phyloP scores from a whole-genome alignment of 2,329 filamentous ascomycete species.

The Neonectria faginata region DNA sequence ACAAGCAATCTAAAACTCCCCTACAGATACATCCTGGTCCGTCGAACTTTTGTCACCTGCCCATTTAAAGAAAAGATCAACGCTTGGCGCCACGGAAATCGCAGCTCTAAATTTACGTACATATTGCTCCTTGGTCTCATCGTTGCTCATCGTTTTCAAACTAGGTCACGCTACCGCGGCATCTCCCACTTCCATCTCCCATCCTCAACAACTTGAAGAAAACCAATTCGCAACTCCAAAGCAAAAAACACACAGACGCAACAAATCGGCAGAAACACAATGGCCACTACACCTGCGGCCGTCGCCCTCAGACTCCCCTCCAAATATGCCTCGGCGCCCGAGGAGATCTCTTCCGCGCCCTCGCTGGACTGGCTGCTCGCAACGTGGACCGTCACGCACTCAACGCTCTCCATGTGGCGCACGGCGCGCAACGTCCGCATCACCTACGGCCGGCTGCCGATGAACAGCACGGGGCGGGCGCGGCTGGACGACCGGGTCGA shows the following conservation, averaged over 20 bases:
- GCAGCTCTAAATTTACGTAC: background rate
- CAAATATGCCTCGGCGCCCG: conserved; percentile 56
- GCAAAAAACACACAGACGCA: conserved; percentile 16
- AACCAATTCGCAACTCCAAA: conserved; percentile 1
- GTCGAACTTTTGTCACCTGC: background rate
- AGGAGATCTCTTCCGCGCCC: conserved; percentile 55
- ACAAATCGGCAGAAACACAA: conserved; percentile 29
- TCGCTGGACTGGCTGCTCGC: conserved; percentile 70
- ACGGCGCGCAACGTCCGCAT: conserved; percentile 83
- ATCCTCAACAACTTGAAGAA: background rate
- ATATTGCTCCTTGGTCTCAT: conserved; percentile 17
- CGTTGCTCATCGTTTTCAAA: conserved; percentile 8
- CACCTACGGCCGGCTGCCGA: conserved; percentile 71
- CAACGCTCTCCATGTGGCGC: conserved; percentile 84
- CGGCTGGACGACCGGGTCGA: conserved; percentile 79
- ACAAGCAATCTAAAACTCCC: background rate
- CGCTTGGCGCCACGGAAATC: conserved; percentile 6
- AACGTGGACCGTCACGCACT: conserved; percentile 81
- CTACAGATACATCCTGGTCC: background rate
- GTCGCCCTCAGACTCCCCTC: conserved; percentile 56
- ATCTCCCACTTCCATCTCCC: conserved; percentile 2
- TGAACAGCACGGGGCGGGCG: conserved; percentile 52
- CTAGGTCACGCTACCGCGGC: background rate
- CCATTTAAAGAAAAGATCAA: background rate
- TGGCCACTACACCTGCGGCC: conserved; percentile 32